phyloP scores from a whole-genome alignment of 768 basidiomycete genomes.

The Hygrophorus russula region DNA sequence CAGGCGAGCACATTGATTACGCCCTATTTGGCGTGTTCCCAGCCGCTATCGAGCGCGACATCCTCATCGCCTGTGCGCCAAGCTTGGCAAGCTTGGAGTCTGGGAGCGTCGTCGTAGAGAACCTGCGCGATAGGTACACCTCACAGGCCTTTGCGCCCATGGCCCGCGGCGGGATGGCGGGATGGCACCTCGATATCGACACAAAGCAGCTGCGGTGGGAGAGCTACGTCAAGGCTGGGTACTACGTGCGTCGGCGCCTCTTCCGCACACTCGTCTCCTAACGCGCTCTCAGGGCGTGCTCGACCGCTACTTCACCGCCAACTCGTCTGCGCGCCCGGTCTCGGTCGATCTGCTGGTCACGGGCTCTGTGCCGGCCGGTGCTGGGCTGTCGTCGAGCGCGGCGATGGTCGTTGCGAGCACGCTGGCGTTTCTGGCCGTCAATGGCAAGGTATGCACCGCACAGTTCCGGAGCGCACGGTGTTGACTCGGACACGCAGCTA shows the following conservation, averaged over 20 bases:
- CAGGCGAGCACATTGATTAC: conserved; percentile 82
- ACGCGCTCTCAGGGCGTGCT: conserved; percentile 46
- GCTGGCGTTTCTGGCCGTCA: conserved; percentile 67
- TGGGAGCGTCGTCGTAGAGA: conserved; percentile 53
- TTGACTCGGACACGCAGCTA: conserved; percentile 10
- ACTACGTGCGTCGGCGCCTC: conserved; percentile 46
- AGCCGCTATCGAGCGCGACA: conserved; percentile 75
- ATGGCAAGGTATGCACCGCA: conserved; percentile 41
- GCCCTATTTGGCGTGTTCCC: conserved; percentile 77
- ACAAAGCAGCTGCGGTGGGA: conserved; percentile 68
- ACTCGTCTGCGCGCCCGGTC: conserved; percentile 23
- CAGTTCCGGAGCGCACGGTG: conserved; percentile 3
- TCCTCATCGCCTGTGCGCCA: conserved; percentile 67
- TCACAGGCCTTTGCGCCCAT: conserved; percentile 47
- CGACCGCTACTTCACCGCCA: conserved; percentile 38
- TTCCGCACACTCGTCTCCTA: not conserved
- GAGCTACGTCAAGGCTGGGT: conserved; percentile 81
- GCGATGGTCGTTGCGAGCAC: conserved; percentile 88
- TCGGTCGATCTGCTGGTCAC: conserved; percentile 68
- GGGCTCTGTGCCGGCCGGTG: conserved; percentile 78
- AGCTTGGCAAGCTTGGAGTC: conserved; percentile 26
- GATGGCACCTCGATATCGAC: conserved; percentile 71
- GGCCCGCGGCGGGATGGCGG: conserved; percentile 24
- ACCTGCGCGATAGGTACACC: conserved; percentile 48
- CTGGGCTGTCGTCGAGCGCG: conserved; percentile 79